phyloP scores from a whole-genome alignment of 768 basidiomycete genomes.

The Suillus placidus region DNA sequence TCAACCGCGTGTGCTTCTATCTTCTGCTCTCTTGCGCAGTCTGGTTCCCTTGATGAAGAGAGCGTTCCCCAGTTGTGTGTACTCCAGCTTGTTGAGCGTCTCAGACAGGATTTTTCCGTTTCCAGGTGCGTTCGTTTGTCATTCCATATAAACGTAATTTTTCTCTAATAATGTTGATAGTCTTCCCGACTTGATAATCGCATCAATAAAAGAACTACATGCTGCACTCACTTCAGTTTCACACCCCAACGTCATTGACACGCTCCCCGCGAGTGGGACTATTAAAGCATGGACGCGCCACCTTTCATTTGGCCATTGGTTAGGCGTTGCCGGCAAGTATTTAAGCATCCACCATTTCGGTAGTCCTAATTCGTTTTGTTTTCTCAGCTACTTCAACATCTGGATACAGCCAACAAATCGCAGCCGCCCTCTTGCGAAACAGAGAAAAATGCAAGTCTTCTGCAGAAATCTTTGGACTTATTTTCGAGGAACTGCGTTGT shows the following conservation, averaged over 20 bases:
- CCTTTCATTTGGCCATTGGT: conserved; percentile 47
- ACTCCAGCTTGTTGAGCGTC: conserved; percentile 24
- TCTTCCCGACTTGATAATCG: conserved; percentile 14
- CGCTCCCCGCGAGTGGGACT: conserved; percentile 18
- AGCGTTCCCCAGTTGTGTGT: conserved; percentile 4
- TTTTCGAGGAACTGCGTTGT: conserved; percentile 57
- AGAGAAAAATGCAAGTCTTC: conserved; percentile 36
- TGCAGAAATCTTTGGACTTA: conserved; percentile 40
- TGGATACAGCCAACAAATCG: conserved; percentile 28
- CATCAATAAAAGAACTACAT: conserved; percentile 21
- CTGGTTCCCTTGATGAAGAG: conserved; percentile 5
- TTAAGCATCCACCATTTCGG: neutral
- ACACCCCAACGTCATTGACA: neutral
- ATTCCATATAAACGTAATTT: neutral
- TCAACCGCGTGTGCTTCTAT: conserved; percentile 19
- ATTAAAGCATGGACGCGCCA: conserved; percentile 43
- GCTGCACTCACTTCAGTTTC: conserved; percentile 17
- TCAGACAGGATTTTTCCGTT: conserved; percentile 22
- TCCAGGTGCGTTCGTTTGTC: conserved; percentile 19
- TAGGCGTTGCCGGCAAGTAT: conserved; percentile 29
- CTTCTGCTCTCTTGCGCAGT: conserved; percentile 20
- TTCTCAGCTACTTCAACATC: conserved; percentile 14
- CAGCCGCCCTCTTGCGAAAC: conserved; percentile 20
- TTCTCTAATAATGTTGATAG: conserved; percentile 11
- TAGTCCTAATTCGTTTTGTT: conserved; percentile 1